Base-by-base conservation (phyloP, 257 asterid species). In the Fraxinus quadrangulata region DNA sequence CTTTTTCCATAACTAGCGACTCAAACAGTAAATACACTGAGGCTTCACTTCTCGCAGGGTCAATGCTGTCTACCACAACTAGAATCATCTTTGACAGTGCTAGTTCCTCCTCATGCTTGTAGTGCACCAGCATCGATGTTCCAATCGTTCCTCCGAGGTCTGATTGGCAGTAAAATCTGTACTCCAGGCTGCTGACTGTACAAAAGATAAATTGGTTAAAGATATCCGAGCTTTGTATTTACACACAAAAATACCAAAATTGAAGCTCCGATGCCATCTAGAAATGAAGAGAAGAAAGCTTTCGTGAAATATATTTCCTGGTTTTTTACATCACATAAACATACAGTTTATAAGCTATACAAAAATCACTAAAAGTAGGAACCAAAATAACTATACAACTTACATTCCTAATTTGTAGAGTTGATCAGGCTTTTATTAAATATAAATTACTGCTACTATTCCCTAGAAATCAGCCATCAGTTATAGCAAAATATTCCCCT, bases 151-250 rank as follows among this genome's bases (percentile, higher is more conserved):
- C 96, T 90, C 61, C 94, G 87, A 28, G 98, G 94, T 65, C 98
- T 88, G n/a, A 83, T 89, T 3, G 68, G 68, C 8, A 86, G 86
- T 31, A 94, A 87, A 84, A 92, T 87, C 92, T 91, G 96, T 61
- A 88, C 91, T 34, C 99, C 96, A 17, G 98, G 98, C 88, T 95
- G 99, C 85, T 92, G 99, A 65, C 99, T 95, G 94, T 81, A 81
- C 59, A 31, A 14, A 45, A 77, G 16, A 65, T 0, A 37, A 36
- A n/a, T 26, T 21, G 5, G 56, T 77, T 67, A 61, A 68, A 51
- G 42, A 68, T 71, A 21, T 54, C 33, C 16, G 23, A n/a, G 7
- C 30, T 78, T 56, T 36, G 8, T 36, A 17, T 11, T 10, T 23
- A 67, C 34, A n/a, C 3, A 6, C n/a, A 42, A 21, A 67, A 70